Percentiles rank a stretch among this genome's conserved stretches.
Conservation (phyloP, 805 yeast species). For the Wickerhamiella sergipiensis region DNA sequence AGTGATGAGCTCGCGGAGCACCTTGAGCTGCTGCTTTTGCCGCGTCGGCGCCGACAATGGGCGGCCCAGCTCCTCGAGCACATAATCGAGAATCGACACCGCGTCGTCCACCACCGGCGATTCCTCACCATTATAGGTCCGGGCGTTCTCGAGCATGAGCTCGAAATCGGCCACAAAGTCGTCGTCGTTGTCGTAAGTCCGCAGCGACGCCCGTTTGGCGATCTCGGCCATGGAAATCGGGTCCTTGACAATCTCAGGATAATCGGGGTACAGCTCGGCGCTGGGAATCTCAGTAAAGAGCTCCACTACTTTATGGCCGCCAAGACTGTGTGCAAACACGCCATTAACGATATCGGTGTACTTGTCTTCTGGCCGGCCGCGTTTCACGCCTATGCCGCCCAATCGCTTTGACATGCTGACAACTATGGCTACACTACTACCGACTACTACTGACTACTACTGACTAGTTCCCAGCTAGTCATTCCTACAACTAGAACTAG, state of each 20-base stretch:
- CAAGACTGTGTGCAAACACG: conserved; percentile 12
- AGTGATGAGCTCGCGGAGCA: conserved; percentile 15
- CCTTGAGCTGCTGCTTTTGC: conserved; percentile 12
- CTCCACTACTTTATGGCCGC: conserved; percentile 22
- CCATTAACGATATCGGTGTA: conserved; percentile 11
- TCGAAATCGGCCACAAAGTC: conserved; percentile 48
- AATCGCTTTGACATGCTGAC: conserved; percentile 1
- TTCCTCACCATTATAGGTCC: conserved; percentile 52
- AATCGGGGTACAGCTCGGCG: conserved; percentile 65
- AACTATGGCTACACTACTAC: too few relatives aligned
- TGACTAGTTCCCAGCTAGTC: too few relatives aligned
- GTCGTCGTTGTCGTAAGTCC: conserved; percentile 22
- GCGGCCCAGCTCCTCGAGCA: conserved; percentile 35
- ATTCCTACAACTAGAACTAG: too few relatives aligned
- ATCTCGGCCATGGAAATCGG: conserved; percentile 67
- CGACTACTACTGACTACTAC: too few relatives aligned
- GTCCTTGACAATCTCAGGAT: conserved; percentile 45
- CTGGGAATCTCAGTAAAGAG: conserved; percentile 64
- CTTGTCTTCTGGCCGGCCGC: conserved; percentile 7
- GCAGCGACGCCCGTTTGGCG: conserved; percentile 32
- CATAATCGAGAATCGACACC: conserved; percentile 39
- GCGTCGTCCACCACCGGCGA: conserved; percentile 59
- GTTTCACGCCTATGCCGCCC: background rate
- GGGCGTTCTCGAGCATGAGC: conserved; percentile 58
- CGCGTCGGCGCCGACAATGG: conserved; percentile 16